Conservation (phyloP, 768 basidiomycete species). For the Leccinum variicolor region DNA sequence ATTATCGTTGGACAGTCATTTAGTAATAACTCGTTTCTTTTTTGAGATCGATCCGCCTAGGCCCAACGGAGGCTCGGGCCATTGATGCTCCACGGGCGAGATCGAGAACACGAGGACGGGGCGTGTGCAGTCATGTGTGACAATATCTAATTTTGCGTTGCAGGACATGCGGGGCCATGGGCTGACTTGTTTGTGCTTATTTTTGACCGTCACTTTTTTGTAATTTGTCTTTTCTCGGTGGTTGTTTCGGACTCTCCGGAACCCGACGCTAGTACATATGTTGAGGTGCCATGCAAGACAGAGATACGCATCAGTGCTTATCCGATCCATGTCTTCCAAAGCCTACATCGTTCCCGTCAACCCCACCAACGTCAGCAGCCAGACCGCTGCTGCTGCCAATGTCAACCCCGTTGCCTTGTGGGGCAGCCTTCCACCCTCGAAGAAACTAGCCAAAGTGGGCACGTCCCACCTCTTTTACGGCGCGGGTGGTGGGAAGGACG, state of each 20-base stretch:
- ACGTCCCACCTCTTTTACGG: constrained; percentile 66
- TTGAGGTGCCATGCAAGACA: constrained; percentile 15
- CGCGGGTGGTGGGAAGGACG: constrained; percentile 35
- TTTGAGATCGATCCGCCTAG: no score
- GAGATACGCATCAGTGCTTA: constrained; percentile 20
- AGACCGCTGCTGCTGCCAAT: constrained; percentile 29
- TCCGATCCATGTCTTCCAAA: constrained; percentile 47
- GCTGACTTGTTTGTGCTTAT: neutral
- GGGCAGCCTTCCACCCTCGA: constrained; percentile 43
- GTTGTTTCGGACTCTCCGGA: constrained; percentile 15
- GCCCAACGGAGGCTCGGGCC: no score
- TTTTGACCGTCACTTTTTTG: neutral
- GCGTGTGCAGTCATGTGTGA: neutral
- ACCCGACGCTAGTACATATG: constrained; percentile 24
- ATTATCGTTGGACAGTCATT: no score
- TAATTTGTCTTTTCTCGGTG: neutral
- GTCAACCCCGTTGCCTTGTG: constrained; percentile 52
- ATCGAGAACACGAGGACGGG: no score
- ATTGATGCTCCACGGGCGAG: neutral
- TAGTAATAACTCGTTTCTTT: no score
- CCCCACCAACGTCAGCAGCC: constrained; percentile 33
- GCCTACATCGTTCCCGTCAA: constrained; percentile 61
- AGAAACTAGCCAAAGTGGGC: constrained; percentile 57
- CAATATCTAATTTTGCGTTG: neutral
- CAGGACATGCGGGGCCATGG: neutral